Percentiles rank a stretch among this genome's conserved stretches.
Conservation (phyloP, 2,329 filamentous ascomycete species). For the Bipolaris oryzae region DNA sequence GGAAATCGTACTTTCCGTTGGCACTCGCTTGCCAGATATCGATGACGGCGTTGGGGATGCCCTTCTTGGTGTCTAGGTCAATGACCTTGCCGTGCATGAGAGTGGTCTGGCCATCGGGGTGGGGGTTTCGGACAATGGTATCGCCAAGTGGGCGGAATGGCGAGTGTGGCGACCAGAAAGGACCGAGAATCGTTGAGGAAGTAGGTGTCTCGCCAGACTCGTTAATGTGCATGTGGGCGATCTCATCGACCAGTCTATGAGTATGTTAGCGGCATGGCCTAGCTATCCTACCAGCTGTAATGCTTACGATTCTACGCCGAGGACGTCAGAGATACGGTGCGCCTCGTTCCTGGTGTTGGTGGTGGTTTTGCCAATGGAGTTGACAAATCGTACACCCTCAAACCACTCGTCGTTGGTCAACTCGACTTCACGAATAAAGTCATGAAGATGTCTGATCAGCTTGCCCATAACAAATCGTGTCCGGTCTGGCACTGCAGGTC, state of each 20-base stretch:
- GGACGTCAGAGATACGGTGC: constrained; percentile 73
- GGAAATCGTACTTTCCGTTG: constrained; percentile 78
- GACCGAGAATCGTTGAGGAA: constrained; percentile 77
- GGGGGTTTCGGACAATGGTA: constrained; percentile 68
- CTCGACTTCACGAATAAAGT: constrained; percentile 78
- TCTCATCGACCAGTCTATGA: constrained; percentile 67
- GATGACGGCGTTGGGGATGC: constrained; percentile 70
- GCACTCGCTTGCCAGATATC: constrained; percentile 80
- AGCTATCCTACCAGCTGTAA: background rate
- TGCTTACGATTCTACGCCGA: constrained; percentile 73
- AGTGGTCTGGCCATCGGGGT: constrained; percentile 62
- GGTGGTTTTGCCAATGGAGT: constrained; percentile 73
- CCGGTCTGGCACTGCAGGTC: constrained; percentile 69
- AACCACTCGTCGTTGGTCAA: constrained; percentile 80
- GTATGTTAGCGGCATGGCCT: constrained; percentile 1
- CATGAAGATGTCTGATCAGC: constrained; percentile 75
- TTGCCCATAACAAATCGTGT: constrained; percentile 67
- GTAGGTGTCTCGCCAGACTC: constrained; percentile 68
- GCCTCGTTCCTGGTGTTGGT: constrained; percentile 74
- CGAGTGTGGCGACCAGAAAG: constrained; percentile 78
- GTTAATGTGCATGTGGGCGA: constrained; percentile 67
- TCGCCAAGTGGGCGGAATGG: constrained; percentile 72
- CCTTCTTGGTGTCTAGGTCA: constrained; percentile 69
- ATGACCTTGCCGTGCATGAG: constrained; percentile 73
- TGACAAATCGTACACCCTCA: constrained; percentile 74